Base-by-base conservation (phyloP, 257 asterid species). In the Solanum raphanifolium region DNA sequence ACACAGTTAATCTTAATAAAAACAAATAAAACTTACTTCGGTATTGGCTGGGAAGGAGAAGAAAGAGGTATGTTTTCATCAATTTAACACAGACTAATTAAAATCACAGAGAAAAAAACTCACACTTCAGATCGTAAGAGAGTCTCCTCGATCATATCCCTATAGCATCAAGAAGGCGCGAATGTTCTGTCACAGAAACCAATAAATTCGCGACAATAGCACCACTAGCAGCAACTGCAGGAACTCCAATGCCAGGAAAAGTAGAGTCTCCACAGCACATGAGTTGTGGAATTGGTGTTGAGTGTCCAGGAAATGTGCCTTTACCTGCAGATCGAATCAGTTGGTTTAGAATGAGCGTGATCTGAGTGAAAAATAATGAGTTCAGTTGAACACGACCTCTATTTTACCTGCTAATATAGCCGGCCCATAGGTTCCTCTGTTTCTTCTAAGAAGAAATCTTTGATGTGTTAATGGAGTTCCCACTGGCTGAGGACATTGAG, bases 191-290 rank as follows among this genome's bases (percentile, higher is more conserved):
- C 68, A 96, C 98, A 3, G 99, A 94, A 90, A 96, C 99, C 3
- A 96, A 94, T 27, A 98, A 89, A 74, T 96, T 96, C 9, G 98
- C 99, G 58, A 96, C 99, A 83, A 96, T 96, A 90, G 99, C 98
- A 74, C 99, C 99, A 91, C 99, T 95, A 41, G 99, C 98, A 36
- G 99, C 99, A 89, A 96, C 99, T 11, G 98, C 99, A 86, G 99
- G 99, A 21, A 96, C 98, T 32, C 99, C 98, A 1, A 96, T 96
- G 27, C 99, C 99, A 0, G 99, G 99, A 85, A 96, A 96, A 84
- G 99, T 96, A n/a, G 99, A 96, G 90, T 96, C 99, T 66, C 99
- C 99, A 62, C 99, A 96, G 89, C 98, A 94, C 16, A 88, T 89
- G 83, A 96, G 98, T 69, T 92, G 92, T 3, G 94, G 83, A 60